Evolutionary conservation across 1,284 basidiomycete genomes (phyloP).

Genomic region (Ustilago vetiveriae): DNA sequence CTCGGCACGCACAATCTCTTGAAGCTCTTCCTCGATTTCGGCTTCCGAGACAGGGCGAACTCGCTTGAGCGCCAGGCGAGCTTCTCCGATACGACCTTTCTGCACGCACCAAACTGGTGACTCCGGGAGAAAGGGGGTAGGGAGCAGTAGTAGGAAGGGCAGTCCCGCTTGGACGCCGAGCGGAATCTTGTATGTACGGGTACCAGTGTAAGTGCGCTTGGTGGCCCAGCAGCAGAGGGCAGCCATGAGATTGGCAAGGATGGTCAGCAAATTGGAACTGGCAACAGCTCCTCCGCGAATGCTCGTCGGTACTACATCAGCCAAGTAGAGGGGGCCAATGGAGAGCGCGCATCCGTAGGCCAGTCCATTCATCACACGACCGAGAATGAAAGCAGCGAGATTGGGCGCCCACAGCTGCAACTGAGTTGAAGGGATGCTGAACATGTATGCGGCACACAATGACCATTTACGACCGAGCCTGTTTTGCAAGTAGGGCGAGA

Average conservation of each 20-base stretch:
- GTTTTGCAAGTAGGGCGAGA: constrained; percentile 44
- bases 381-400: constrained; percentile 53
- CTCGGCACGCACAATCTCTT: constrained; percentile 43
- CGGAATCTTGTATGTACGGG: constrained; percentile 45
- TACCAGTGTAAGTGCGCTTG: constrained; percentile 28
- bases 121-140: constrained; percentile 46
- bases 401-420: constrained; percentile 57
- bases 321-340: constrained; percentile 53
- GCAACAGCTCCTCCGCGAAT: constrained; percentile 55
- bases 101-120: constrained; percentile 53
- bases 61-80: constrained; percentile 31
- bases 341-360: constrained; percentile 53
- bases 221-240: constrained; percentile 47
- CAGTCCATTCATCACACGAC: constrained; percentile 53
- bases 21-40: constrained; percentile 50
- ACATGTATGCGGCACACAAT: constrained; percentile 47
- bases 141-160: constrained; percentile 41
- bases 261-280: constrained; percentile 52
- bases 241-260: constrained; percentile 48
- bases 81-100: constrained; percentile 52
- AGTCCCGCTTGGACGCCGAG: constrained; percentile 48
- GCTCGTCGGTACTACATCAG: constrained; percentile 51
- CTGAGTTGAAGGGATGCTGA: constrained; percentile 52
- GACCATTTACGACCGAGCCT: constrained; percentile 54
- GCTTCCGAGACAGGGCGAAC: constrained; percentile 40